Conservation (phyloP, 257 asterid species). For the Thymus mandschuricus region DNA sequence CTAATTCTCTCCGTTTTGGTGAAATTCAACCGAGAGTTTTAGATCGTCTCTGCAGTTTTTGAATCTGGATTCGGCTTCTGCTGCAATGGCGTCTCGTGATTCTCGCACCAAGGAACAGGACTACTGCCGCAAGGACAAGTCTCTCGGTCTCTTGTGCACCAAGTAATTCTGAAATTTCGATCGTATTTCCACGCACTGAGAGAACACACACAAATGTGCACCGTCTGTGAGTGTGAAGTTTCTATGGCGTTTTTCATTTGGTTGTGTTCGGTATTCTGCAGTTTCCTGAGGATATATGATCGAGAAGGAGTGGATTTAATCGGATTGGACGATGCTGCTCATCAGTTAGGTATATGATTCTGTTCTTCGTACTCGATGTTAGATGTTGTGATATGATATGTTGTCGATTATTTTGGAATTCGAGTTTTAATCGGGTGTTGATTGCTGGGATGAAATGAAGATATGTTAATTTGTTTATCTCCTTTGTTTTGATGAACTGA, state of each 20-base stretch:
- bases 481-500: background rate
- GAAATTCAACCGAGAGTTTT: background rate
- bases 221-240: background rate
- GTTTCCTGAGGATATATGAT: slow-evolving; percentile 64
- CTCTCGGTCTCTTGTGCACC: slow-evolving; percentile 62
- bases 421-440: background rate
- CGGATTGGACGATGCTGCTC: slow-evolving; percentile 61
- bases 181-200: background rate
- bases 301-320: slow-evolving; percentile 57
- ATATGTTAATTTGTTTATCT: background rate
- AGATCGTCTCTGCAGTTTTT: slow-evolving; percentile 5
- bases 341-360: slow-evolving; percentile 50
- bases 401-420: background rate
- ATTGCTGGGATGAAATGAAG: background rate
- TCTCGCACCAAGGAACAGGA: slow-evolving; percentile 40
- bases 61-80: background rate
- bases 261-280: slow-evolving; percentile 34
- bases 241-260: slow-evolving; percentile 10
- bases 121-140: slow-evolving; percentile 63
- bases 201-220: background rate
- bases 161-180: slow-evolving; percentile 39
- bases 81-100: slow-evolving; percentile 44
- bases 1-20: background rate
- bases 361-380: slow-evolving; percentile 1
- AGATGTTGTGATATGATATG: background rate